Evolutionary conservation across 2,329 filamentous ascomycete species (phyloP).

Genomic region (Stagonosporopsis cucurbitacearum): DNA sequence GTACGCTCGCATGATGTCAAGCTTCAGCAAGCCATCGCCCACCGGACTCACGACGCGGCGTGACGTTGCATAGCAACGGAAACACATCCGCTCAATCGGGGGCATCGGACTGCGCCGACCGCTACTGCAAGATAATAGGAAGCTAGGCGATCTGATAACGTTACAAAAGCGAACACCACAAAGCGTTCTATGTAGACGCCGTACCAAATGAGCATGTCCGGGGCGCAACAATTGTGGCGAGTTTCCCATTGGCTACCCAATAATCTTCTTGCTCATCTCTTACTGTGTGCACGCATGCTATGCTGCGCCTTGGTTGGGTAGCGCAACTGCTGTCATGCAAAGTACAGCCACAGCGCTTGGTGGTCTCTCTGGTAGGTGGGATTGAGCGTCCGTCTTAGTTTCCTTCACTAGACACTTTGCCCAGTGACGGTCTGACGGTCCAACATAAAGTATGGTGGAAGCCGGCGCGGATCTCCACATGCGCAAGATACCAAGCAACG

Average conservation of each 20-base stretch:
- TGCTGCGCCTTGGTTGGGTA: background rate
- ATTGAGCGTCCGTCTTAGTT: background rate
- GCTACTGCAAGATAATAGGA: background rate
- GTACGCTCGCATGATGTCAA: background rate
- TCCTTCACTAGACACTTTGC: background rate
- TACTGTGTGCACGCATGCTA: background rate
- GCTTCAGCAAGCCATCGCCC: background rate
- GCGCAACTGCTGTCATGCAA: background rate
- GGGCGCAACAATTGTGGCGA: background rate
- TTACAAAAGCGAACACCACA: background rate
- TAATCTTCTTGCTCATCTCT: background rate
- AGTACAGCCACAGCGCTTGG: conserved; percentile 8
- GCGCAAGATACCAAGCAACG: conserved; percentile 11
- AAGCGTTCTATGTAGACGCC: background rate
- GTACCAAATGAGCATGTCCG: background rate
- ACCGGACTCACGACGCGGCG: background rate
- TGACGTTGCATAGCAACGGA: conserved; percentile 1
- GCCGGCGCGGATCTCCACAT: background rate
- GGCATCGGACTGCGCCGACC: background rate
- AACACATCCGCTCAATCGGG: background rate
- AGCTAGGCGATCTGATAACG: background rate
- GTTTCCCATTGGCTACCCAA: background rate
- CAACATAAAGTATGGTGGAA: background rate
- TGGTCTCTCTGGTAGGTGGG: conserved; percentile 1
- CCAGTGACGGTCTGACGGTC: background rate